Base-by-base conservation (phyloP, 169 alveolate genomes). In the Plasmodium fragile region DNA sequence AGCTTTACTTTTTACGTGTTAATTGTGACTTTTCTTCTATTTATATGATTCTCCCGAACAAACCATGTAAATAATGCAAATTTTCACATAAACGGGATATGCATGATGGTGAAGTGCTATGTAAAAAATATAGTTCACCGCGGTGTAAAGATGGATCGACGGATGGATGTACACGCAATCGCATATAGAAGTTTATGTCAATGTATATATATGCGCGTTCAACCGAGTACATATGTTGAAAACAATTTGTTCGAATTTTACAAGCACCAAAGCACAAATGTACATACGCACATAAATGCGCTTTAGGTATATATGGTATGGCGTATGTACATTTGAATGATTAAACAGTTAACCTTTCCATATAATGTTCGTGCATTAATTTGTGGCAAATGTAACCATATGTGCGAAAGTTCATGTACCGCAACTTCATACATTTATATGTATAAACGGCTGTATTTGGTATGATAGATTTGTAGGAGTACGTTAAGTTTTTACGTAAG, bases 51-150 rank as follows among this genome's bases (percentile, higher is more conserved):
- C 82, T 18, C 83, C 94, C 75, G 18, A 65, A 65, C 75, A 80
- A 89, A 81, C 36, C 45, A 22, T 71, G 41, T 70, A 41, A 30
- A 43, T 49, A 34, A 82, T 81, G 22, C 65, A 65, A 65, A 39
- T 65, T 65, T 82, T 69, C 36, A 82, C 49, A 82, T 82, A 65
- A 82, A 82, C 41, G 55, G 28, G 69, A 82, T 49, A 69, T 82
- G 53, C 78, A 34, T 65, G 49, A 82, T 65, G 30, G 28, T 22
- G 8, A 25, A 77, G 36, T 65, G 75, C 25, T 3, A 65, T 22
- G 30, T 25, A 25, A 65, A 65, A 65, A 65, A 65, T 39, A 65
- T 34, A 25, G 75, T 25, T 65, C 75, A 65, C 75, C 30, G 75
- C 36, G 75, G 75, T n/a, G 36, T 65, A 49, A 18, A 49, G 39